Percentiles rank a stretch among this genome's conserved stretches.
phyloP scores from a whole-genome alignment of 116 monocot species.

The Papilionanthe hybrid region DNA sequence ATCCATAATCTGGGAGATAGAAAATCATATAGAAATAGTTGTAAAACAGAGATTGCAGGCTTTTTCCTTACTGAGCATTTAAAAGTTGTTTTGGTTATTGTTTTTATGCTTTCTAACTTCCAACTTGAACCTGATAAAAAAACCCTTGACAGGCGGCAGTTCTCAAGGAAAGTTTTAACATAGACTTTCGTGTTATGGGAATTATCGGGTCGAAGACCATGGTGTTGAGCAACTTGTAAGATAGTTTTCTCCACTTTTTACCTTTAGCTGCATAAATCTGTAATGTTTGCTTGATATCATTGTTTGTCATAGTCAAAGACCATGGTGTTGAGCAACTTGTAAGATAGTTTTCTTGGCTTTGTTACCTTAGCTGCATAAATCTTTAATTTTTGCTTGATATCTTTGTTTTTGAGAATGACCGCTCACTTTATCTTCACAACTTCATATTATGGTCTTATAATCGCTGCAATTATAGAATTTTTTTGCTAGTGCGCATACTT shows the following conservation, averaged over 20 bases:
- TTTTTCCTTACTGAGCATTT: background rate
- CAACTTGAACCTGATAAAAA: conserved; percentile 5
- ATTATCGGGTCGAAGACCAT: conserved; percentile 75
- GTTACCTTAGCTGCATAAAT: background rate
- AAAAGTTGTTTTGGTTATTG: background rate
- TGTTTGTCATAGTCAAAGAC: conserved; percentile 17
- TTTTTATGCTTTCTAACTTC: background rate
- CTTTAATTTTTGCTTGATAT: background rate
- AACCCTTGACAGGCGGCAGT: conserved; percentile 61
- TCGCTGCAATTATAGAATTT: background rate
- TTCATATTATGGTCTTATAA: background rate
- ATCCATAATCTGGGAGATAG: too few relatives aligned
- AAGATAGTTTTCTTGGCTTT: conserved; percentile 33
- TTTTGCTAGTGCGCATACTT: background rate
- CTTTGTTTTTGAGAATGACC: background rate
- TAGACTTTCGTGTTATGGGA: conserved; percentile 97
- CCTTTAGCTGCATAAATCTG: background rate
- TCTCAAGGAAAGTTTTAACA: conserved; percentile 89
- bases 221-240: conserved; percentile 82
- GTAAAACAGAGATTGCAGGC: background rate
- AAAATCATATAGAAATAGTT: background rate
- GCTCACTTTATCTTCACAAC: background rate
- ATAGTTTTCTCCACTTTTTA: conserved; percentile 12
- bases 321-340: conserved; percentile 82
- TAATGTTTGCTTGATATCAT: background rate